Base-by-base conservation (phyloP, 345 rosid species). In the Syzygium aromaticum region DNA sequence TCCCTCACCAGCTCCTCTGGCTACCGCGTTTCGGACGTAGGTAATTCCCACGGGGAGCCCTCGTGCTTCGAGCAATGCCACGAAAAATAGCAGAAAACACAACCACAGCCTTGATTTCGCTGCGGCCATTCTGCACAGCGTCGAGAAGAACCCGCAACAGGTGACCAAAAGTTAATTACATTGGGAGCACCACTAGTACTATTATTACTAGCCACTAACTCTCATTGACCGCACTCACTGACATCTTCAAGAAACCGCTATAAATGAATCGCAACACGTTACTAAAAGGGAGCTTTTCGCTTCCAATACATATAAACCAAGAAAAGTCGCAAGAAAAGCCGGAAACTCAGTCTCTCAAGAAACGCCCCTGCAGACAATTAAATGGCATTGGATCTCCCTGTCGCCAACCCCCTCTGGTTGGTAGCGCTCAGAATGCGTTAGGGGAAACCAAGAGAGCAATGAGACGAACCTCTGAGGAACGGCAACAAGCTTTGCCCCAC, bases 1-100 rank as follows among this genome's bases (percentile, higher is more conserved):
- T 43, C 25, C 63, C 95, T 91, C 83, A 97, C 99, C 98, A 54
- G 98, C 99, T 88, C 99, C 99, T 89, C 91, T 95, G 11, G 94
- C 95, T 11, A 94, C 95, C 9, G 95, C 97, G 87, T 86, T 93
- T 38, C 84, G 87, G 27, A 96, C 94, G 87, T 88, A 91, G 52
- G 98, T 95, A 80, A 95, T 97, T 82, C 85, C 89, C 2, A 93
- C 98, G 86, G 85, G 86, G 46, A 92, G 84, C 51, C 94, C 97
- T 80, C 95, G 89, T 49, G 93, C 86, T 87, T 84, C 91, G 86
- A 91, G 86, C 86, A 94, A 67, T 52, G 91, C 40, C 86, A 95
- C 61, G 77, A 90, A 88, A 89, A 88, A 91, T 33, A 90, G 88
- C 59, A 92, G 83, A 86, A 92, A 88, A 86, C 88, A 87, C 77